These are phyloP conservation scores for Psilocybe cubensis DNA, from an alignment of 768 basidiomycete genomes.

Conservation along the genomic window DNA sequence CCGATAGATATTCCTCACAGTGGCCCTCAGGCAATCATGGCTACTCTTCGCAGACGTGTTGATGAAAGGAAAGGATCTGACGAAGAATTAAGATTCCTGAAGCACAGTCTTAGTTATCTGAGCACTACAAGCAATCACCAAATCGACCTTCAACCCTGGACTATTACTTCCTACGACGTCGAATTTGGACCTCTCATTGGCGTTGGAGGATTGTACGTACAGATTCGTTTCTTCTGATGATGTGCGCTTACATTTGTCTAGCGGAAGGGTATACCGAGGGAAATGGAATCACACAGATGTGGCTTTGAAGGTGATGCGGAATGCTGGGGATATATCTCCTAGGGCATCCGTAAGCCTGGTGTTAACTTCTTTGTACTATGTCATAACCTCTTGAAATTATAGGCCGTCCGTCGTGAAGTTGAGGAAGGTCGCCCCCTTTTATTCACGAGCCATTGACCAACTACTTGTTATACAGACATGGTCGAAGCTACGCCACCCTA, in stretches of 20 bases:
- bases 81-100: not conserved
- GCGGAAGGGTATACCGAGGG: conserved; percentile 14
- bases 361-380: not conserved
- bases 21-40: not conserved
- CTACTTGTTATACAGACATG: not conserved
- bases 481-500: not conserved
- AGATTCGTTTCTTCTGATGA: not conserved
- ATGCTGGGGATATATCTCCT: conserved; percentile 9
- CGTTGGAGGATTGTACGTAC: conserved; percentile 19
- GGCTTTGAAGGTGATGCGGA: conserved; percentile 17
- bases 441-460: not conserved
- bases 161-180: conserved; percentile 23
- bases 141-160: conserved; percentile 14
- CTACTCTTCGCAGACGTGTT: not conserved
- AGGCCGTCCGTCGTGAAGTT: not conserved
- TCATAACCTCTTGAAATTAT: not conserved
- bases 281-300: conserved; percentile 14
- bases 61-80: not conserved
- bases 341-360: conserved; percentile 4
- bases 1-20: no score
- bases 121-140: not conserved
- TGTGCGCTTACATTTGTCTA: not conserved
- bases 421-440: not conserved
- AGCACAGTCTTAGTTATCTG: not conserved
- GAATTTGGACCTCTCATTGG: conserved; percentile 20